Evolutionary conservation across 768 basidiomycete genomes (phyloP).

Genomic region (Serendipita sp.): DNA sequence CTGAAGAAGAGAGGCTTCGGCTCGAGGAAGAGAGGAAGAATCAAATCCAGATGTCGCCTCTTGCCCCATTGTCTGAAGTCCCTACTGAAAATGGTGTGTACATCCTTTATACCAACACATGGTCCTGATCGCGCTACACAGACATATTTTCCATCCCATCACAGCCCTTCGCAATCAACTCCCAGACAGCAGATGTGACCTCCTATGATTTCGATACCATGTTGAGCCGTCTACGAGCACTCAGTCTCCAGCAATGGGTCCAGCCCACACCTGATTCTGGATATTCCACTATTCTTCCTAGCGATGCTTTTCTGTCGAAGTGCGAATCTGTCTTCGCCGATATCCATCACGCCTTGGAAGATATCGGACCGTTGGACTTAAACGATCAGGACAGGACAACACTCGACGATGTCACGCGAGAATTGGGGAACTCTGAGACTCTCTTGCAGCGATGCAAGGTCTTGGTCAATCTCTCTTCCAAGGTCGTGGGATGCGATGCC

Average conservation of each 20-base stretch:
- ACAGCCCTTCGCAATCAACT: not conserved
- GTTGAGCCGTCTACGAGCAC: not conserved
- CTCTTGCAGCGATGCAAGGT: conserved; percentile 35
- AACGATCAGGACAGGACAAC: conserved; percentile 27
- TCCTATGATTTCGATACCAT: not conserved
- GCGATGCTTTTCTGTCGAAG: conserved; percentile 29
- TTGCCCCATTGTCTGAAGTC: too few relatives aligned
- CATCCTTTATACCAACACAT: too few relatives aligned
- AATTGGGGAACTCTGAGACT: conserved; percentile 35
- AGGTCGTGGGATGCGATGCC: conserved; percentile 45
- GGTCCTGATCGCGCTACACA: not conserved
- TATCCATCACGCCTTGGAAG: conserved; percentile 29
- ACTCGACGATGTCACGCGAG: conserved; percentile 40
- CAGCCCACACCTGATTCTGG: not conserved
- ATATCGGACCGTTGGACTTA: conserved; percentile 16
- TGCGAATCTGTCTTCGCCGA: conserved; percentile 30
- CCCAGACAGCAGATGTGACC: not conserved
- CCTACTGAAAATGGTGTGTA: too few relatives aligned
- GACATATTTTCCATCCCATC: not conserved
- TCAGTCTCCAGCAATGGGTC: not conserved
- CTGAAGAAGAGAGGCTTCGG: not conserved
- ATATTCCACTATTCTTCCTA: not conserved
- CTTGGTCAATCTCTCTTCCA: conserved; percentile 37
- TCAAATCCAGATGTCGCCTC: too few relatives aligned
- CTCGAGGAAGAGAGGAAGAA: conserved; percentile 6